A percentile compares a stretch with the other conserved stretches of the same genome.
Evolutionary conservation across 1,284 basidiomycete genomes (phyloP).

Genomic region (Marasmius fiardii): DNA sequence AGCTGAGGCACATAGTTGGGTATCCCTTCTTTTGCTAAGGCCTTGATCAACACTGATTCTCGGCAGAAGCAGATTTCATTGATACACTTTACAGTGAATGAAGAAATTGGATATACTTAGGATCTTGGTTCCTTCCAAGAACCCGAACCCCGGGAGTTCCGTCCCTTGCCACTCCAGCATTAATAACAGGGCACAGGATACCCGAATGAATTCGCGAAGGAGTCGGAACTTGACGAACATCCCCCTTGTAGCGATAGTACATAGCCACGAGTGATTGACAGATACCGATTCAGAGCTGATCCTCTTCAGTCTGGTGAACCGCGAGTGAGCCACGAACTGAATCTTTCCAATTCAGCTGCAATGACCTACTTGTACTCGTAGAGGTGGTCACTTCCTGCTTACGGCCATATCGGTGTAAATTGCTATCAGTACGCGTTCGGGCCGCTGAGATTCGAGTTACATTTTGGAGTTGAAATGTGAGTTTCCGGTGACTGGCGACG

Average conservation of each 20-base stretch:
- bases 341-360: no score
- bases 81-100: not conserved
- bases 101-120: not conserved
- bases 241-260: not conserved
- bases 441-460: not conserved
- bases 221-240: not conserved
- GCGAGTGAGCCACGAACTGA: no score
- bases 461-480: not conserved
- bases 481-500: no score
- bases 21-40: not conserved
- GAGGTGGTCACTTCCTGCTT: no score
- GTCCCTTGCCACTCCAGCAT: not conserved
- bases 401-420: no score
- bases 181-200: not conserved
- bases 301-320: not conserved
- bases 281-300: not conserved
- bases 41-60: constrained; percentile 1
- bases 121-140: not conserved
- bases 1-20: not conserved
- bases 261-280: constrained; percentile 2
- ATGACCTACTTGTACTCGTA: no score
- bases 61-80: constrained; percentile 2
- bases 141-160: not conserved
- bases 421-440: not conserved
- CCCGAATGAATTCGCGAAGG: not conserved